Conservation (phyloP, 257 asterid species). For the Paraleonurus japonicus region DNA sequence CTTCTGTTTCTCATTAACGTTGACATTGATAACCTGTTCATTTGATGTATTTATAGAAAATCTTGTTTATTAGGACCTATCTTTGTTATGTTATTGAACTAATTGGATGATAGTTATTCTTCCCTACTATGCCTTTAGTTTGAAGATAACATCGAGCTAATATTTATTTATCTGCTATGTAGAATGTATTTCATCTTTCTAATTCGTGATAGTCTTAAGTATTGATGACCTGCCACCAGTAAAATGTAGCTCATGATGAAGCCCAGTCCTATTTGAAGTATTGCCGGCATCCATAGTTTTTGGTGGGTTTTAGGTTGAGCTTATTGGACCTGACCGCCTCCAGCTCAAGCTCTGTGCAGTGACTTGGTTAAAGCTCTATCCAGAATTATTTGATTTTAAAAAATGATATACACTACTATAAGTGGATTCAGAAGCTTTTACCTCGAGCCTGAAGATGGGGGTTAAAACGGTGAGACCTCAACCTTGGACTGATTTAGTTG, state of each 20-base stretch:
- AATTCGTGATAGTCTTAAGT: constrained; percentile 23
- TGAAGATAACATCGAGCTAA: background rate
- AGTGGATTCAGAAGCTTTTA: background rate
- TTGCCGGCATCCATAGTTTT: background rate
- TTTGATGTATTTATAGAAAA: background rate
- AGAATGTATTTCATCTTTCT: constrained; percentile 7
- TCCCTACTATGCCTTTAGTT: background rate
- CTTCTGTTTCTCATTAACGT: background rate
- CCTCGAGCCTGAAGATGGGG: background rate
- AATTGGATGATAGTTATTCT: background rate
- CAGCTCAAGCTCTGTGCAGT: background rate
- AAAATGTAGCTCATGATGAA: constrained; percentile 17
- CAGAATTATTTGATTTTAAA: background rate
- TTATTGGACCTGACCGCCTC: background rate
- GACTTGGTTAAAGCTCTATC: background rate
- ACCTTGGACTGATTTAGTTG: background rate
- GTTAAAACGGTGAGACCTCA: background rate
- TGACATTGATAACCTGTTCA: background rate
- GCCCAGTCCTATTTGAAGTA: background rate
- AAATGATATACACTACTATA: background rate
- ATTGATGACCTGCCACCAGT: background rate
- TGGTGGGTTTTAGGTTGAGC: background rate
- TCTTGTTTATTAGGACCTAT: background rate
- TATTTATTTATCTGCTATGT: background rate
- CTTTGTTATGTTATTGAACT: background rate